phyloP scores from a whole-genome alignment of 2,329 filamentous ascomycete genomes.

The Cladorrhinum sp. region DNA sequence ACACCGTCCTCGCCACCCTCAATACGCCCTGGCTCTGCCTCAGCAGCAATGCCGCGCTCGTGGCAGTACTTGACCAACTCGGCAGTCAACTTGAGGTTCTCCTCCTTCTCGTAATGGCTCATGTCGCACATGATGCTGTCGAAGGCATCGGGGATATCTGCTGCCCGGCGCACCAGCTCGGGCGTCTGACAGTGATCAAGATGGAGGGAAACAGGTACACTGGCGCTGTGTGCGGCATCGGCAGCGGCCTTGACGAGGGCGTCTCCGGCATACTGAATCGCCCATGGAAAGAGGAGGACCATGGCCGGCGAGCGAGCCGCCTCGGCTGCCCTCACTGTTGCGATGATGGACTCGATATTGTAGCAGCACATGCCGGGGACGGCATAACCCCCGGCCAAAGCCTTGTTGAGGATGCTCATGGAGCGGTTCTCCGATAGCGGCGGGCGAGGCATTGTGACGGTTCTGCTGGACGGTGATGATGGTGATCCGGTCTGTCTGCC shows the following conservation, averaged over 20 bases:
- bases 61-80: conserved; percentile 64
- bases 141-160: conserved; percentile 57
- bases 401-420: conserved; percentile 55
- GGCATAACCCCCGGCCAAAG: conserved; percentile 53
- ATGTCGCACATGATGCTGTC: conserved; percentile 75
- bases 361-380: conserved; percentile 62
- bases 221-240: conserved; percentile 53
- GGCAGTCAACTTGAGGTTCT: conserved; percentile 60
- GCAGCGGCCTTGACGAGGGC: conserved; percentile 55
- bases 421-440: conserved; percentile 47
- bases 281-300: conserved; percentile 74
- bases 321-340: conserved; percentile 66
- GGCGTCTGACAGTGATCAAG: conserved; percentile 66
- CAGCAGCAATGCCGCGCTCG: conserved; percentile 60
- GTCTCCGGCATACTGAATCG: conserved; percentile 61
- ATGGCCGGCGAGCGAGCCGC: conserved; percentile 64
- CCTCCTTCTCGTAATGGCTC: conserved; percentile 66
- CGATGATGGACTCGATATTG: conserved; percentile 68
- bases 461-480: not conserved
- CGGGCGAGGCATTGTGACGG: conserved; percentile 35
- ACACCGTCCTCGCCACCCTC: conserved; percentile 67
- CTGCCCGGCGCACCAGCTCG: conserved; percentile 59
- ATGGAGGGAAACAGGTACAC: conserved; percentile 60
- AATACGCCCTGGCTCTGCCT: conserved; percentile 63
- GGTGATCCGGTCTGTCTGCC: not conserved